Evolutionary conservation across 257 asterid species (phyloP).

Genomic region (Verbena officinalis): DNA sequence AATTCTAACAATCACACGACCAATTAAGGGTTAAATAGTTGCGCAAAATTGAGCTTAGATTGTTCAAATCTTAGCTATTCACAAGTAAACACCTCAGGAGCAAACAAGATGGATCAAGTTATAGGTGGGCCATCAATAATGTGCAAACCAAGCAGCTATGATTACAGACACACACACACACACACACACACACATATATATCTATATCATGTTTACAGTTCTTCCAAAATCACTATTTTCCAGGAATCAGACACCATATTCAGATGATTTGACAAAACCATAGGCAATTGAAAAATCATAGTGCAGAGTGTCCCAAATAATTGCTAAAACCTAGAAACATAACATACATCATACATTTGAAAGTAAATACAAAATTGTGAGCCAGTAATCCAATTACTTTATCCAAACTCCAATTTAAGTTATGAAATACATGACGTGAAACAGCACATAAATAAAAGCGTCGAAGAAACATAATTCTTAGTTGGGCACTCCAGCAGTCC

Average conservation of each 20-base stretch:
- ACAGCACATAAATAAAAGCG: no score
- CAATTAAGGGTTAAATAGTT: no score
- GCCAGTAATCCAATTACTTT: not conserved
- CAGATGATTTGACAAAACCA: constrained; percentile 4
- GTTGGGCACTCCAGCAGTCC: not conserved
- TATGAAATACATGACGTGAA: not conserved
- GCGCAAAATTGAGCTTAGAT: not conserved
- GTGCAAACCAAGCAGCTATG: no score
- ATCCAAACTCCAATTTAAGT: constrained; percentile 8
- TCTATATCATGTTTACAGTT: not conserved
- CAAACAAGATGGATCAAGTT: constrained; percentile 10
- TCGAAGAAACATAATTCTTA: not conserved
- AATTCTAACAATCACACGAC: not conserved
- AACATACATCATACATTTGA: not conserved
- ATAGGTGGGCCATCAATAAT: not conserved
- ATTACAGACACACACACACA: no score
- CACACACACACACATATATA: no score
- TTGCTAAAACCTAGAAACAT: no score
- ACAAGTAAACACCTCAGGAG: not conserved
- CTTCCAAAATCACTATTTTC: not conserved
- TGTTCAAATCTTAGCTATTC: not conserved
- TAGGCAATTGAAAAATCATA: not conserved
- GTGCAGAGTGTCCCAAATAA: not conserved
- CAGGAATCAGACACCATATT: no score
- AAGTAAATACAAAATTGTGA: not conserved